phyloP scores from a whole-genome alignment of 805 yeast genomes.

The Candida coleopterorum region DNA sequence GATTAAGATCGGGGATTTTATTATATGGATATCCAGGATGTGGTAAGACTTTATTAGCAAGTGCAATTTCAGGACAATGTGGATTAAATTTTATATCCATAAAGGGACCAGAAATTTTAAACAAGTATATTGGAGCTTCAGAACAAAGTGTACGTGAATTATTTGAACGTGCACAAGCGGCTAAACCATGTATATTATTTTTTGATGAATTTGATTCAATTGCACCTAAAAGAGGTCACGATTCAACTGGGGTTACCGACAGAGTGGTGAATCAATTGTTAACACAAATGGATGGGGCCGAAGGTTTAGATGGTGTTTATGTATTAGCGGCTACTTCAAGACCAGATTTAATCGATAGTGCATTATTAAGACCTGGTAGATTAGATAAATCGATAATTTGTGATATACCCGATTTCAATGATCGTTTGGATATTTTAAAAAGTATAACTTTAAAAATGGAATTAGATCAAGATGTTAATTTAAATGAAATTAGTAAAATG shows the following conservation, averaged over 20 bases:
- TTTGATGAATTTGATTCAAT: conserved; percentile 96
- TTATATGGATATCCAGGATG: conserved; percentile 97
- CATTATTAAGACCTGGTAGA: conserved; percentile 92
- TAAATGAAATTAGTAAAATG: conserved; percentile 48
- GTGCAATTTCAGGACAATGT: conserved; percentile 91
- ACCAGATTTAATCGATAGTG: conserved; percentile 94
- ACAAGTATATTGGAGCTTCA: conserved; percentile 95
- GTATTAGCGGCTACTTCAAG: conserved; percentile 94
- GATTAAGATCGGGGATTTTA: conserved; percentile 84
- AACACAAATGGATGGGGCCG: conserved; percentile 99
- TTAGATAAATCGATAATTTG: conserved; percentile 89
- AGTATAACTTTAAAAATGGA: conserved; percentile 60
- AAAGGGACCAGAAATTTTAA: conserved; percentile 92
- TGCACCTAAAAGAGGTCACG: conserved; percentile 97
- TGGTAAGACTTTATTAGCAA: conserved; percentile 89
- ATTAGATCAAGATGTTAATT: conserved; percentile 44
- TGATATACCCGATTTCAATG: conserved; percentile 71
- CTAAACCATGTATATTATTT: conserved; percentile 87
- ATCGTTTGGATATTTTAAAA: conserved; percentile 66
- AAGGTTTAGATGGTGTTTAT: conserved; percentile 94
- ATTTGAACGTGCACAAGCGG: conserved; percentile 91
- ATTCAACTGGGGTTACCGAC: conserved; percentile 96
- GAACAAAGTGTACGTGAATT: conserved; percentile 92
- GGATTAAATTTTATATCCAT: conserved; percentile 90
- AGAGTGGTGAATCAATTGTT: conserved; percentile 94